Evolutionary conservation across 148 eudicot species (phyloP), one percentile per base, ranked within the genome.

Genomic region (Fagopyrum tataricum): DNA sequence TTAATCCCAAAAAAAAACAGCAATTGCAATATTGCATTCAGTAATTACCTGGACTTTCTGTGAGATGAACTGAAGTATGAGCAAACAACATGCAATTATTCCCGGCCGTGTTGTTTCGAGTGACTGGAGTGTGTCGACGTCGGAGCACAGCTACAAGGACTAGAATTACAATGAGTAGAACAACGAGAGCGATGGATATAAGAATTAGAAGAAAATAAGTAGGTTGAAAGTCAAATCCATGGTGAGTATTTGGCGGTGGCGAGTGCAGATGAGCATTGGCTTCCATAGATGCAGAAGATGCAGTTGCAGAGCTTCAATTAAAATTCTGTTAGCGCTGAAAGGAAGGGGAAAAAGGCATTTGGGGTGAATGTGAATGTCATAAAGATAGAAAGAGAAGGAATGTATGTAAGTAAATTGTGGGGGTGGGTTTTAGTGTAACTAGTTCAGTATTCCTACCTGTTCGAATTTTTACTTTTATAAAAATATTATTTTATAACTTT

Each of bases 171-270:
- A 81, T 66, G 58, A 94, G 76, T 21, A 94, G 79, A 69, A 91
- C 31, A 18, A 88, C 21, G 6, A 91, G 76, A 76, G 82, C 72
- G 58, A 87, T 78, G 26, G 96, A 96, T 56, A 89, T 55, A 78
- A 79, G 77, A 42, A 91, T 79, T 0, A 86, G 62, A 17, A 94
- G 91, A 64, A 84, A 70, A 43, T 89, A 62, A 47, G 91, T 68
- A 41, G 46, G 49, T 2, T 42, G 13, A 44, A 70, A 51, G 44
- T 70, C 6, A 23, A 70, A 43, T 42, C 51, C 52, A 44, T 43
- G 69, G 69, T 15, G n/a, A 43, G 6, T 6, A 26, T 37, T 37
- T 11, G 10, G 42, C 5, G 68, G 68, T 14, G 68, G 68, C 7
- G 68, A 12, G 68, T 62, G 68, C 17, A 62, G 31, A 62, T 64